phyloP scores from a whole-genome alignment of 352 stramenopile species.

The Pythium chondricola region DNA sequence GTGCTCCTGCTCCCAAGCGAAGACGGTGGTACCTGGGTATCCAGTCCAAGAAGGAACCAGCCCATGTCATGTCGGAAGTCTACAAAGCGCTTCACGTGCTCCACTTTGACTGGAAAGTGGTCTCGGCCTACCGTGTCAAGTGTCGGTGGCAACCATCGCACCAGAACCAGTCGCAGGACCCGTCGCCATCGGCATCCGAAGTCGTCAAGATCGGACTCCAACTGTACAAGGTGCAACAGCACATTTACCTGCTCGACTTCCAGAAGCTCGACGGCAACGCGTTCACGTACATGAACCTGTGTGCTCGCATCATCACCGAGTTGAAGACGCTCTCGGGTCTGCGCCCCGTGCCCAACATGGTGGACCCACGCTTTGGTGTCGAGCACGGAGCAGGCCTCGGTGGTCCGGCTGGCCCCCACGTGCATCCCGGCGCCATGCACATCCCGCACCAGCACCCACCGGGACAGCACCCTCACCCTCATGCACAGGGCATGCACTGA shows the following conservation, averaged over 20 bases:
- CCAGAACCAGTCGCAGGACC: slow-evolving; percentile 28
- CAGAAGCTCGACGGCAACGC: slow-evolving; percentile 94
- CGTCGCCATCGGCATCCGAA: slow-evolving; percentile 34
- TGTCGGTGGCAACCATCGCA: slow-evolving; percentile 88
- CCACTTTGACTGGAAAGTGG: slow-evolving; percentile 96
- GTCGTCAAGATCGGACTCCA: slow-evolving; percentile 95
- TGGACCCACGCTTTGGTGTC: slow-evolving; percentile 43
- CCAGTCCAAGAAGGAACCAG: slow-evolving; percentile 99
- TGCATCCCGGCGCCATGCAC: slow-evolving; percentile 41
- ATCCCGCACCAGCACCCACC: slow-evolving; percentile 34
- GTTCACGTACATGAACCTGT: slow-evolving; percentile 99
- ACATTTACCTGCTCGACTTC: slow-evolving; percentile 99
- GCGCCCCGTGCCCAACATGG: slow-evolving; percentile 41
- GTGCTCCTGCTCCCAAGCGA: slow-evolving; percentile 45
- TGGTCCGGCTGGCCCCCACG: slow-evolving; percentile 15
- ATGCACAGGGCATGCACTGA: slow-evolving; percentile 10
- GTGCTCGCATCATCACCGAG: slow-evolving; percentile 98
- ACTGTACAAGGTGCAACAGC: slow-evolving; percentile 97
- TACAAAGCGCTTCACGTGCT: slow-evolving; percentile 97
- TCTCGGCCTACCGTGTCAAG: slow-evolving; percentile 96
- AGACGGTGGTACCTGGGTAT: slow-evolving; percentile 99
- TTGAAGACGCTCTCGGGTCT: slow-evolving; percentile 94
- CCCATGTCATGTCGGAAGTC: slow-evolving; percentile 99
- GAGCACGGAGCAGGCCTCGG: slow-evolving; percentile 27
- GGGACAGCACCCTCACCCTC: slow-evolving; percentile 13